Base-by-base conservation (phyloP, 2,329 filamentous ascomycete genomes). In the Blastomyces gilchristii region DNA sequence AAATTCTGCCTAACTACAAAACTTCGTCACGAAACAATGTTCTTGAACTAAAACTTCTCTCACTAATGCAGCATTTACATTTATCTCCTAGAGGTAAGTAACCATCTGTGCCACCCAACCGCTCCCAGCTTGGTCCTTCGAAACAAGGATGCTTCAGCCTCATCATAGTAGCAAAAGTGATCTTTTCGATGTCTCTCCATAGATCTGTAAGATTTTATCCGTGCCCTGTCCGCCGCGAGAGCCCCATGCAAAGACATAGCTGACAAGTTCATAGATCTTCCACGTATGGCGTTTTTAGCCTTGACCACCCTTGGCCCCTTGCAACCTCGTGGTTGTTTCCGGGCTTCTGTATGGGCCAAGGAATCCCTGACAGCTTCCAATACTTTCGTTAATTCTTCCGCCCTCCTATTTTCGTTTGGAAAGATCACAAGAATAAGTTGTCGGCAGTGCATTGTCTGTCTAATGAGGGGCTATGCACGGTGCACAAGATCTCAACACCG, bases 241-340 rank as follows among this genome's bases (percentile, higher is more conserved):
- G 53, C 3, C 37, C 31, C 8, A 57, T 41, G 53, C 53, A 28
- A 57, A 57, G 53, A n/a, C 22, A 25, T 50, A 22, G 25, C 11
- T 37, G 18, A 34, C 53, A 28, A 37, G 53, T 11, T 45, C 53
- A 37, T 18, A 28, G 53, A 57, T 57, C 53, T 37, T 57, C 25
- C 53, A n/a, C 4, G n/a, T 37, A 28, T 37, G 53, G 53, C 53
- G 16, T 37, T 57, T 57, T 41, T 57, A 57, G 53, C 37, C 31
- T 50, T n/a, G 9, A 37, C 14, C 31, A 22, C n/a, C n/a, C n/a
- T 22, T 22, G n/a, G n/a, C n/a, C 52, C 52, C 53, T 41, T 22
- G 53, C 37, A n/a, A 57, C 53, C 53, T 57, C 53, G 53, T 57
- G 53, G 53, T 57, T 37, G 16, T 41, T 57, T 57, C 53, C 18